A percentile compares a stretch with the other conserved stretches of the same genome.
Conservation (phyloP, 805 yeast genomes). For the Vanderwaltozyma yarrowii region DNA sequence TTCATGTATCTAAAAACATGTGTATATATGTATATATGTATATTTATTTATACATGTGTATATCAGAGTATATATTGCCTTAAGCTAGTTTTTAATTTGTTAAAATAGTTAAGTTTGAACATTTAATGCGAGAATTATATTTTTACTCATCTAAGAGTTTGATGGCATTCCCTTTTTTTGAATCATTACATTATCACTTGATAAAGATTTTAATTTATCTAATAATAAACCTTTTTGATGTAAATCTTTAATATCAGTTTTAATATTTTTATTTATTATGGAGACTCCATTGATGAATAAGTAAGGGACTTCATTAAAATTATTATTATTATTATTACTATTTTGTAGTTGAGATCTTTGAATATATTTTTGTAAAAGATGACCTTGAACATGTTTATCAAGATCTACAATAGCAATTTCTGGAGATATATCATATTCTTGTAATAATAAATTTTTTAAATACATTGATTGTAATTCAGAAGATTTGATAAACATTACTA, state of each 20-base stretch:
- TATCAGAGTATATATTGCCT: too few species aligned
- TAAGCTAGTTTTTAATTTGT: too few species aligned
- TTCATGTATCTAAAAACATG: too few species aligned
- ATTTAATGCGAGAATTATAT: too few species aligned
- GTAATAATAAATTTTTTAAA: conserved; percentile 52
- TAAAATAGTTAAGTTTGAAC: too few species aligned
- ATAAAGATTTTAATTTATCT: conserved; percentile 10
- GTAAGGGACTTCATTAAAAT: conserved; percentile 11
- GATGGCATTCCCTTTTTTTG: conserved; percentile 18
- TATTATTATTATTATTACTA: neutral
- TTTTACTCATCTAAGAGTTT: conserved; percentile 12
- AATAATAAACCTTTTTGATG: conserved; percentile 13
- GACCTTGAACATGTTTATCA: conserved; percentile 67
- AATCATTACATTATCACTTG: conserved; percentile 14
- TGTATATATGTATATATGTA: too few species aligned
- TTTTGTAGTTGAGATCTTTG: conserved; percentile 4
- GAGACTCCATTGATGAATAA: conserved; percentile 20
- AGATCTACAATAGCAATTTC: conserved; percentile 65
- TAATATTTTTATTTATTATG: conserved; percentile 9
- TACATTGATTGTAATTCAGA: conserved; percentile 59
- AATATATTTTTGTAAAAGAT: conserved; percentile 58
- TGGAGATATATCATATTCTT: conserved; percentile 63
- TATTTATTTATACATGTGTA: too few species aligned
- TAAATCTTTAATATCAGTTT: conserved; percentile 9
- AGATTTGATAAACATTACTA: conserved; percentile 42